Evolutionary conservation across 306 rosid species (phyloP), one percentile per base, ranked within the genome.

Genomic region (Potentilla sterilis): DNA sequence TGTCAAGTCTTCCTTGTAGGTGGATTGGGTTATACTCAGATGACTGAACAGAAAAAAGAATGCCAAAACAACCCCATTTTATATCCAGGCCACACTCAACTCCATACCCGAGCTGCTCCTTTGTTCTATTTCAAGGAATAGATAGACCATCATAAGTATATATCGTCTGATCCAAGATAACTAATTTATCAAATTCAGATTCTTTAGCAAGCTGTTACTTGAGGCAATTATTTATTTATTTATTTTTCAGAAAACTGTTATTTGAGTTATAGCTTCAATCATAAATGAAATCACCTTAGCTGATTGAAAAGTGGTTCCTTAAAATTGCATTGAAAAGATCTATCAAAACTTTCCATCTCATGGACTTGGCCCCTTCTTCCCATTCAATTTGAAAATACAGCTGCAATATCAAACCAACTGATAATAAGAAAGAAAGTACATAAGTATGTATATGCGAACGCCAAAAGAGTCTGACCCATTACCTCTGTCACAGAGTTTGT

Each of bases 41-140:
- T 43, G 98, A 95, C 80, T 95, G 97, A 76, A 95, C 80, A 16
- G 87, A 77, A 84, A 95, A 95, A 86, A 89, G 89, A 80, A 87
- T 89, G 21, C 97, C 96, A 69, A 85, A 89, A 55, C 90, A 82
- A 44, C 91, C 89, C 81, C 85, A 89, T 62, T 95, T 90, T 71
- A 81, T 14, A 77, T 91, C 85, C 22, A 89, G 91, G 80, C 93
- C 79, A 81, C 92, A 90, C 63, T 90, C 74, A 68, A 95, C 98
- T 65, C 78, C 82, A 90, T 95, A 95, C 79, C 98, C 98, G 80
- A 95, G 98, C 86, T 92, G 98, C 89, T 95, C 98, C 86, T 92
- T 94, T 72, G 98, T 94, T 87, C 98, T 94, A 78, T 70, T 79
- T 81, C 55, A 52, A 86, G 43, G 62, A 48, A 80, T 34, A 71